Conservation (phyloP, 257 asterid genomes). For the Solanum neorickii region DNA sequence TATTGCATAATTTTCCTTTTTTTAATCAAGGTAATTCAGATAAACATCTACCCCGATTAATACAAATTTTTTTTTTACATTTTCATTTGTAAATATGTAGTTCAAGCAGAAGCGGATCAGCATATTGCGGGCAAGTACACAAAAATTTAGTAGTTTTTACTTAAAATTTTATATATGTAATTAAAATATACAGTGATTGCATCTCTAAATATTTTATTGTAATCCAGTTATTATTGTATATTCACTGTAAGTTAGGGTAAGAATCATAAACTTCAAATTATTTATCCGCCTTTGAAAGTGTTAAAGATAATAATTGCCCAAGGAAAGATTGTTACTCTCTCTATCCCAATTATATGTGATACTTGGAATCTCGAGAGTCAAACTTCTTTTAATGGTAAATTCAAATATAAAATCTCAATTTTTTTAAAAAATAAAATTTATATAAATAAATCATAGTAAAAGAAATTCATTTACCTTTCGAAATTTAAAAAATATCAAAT, state of each 20-base stretch:
- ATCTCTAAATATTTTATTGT: neutral
- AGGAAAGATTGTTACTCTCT: neutral
- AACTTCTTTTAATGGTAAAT: neutral
- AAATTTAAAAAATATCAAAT: neutral
- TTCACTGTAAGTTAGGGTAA: neutral
- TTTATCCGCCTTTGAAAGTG: neutral
- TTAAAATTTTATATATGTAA: no score
- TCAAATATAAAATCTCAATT: neutral
- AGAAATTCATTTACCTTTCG: fast-evolving
- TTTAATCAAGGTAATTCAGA: neutral
- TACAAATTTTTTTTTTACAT: no score
- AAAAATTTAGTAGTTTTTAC: neutral
- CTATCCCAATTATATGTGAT: neutral
- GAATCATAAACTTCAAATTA: neutral
- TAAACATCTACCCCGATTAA: neutral
- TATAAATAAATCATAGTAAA: neutral
- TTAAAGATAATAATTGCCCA: neutral
- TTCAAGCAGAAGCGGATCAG: neutral
- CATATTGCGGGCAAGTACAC: neutral
- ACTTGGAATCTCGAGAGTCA: fast-evolving
- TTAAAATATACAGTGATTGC: no score
- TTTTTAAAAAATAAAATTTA: neutral
- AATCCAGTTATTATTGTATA: neutral
- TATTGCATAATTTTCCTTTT: no score
- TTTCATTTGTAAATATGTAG: no score